These are phyloP conservation scores for Porcisia deanei DNA, from an alignment of 208 protist genomes.

Conservation along the genomic window DNA sequence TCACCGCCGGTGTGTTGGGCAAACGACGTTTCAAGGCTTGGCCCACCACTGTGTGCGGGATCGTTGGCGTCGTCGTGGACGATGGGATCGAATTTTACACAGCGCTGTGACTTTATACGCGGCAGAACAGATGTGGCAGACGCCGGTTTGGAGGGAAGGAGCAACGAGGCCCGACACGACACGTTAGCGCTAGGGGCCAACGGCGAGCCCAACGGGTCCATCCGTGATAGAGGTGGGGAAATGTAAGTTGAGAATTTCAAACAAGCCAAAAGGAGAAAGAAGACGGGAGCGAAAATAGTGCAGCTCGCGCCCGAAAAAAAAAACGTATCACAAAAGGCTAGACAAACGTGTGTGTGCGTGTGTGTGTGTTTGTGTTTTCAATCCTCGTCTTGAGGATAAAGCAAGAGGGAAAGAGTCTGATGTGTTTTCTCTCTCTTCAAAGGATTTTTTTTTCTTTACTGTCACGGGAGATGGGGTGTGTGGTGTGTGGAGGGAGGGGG, in stretches of 20 bases:
- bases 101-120: background rate
- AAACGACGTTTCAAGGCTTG: constrained; percentile 8
- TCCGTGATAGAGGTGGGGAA: background rate
- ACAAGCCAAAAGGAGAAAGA: background rate
- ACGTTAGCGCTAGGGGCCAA: background rate
- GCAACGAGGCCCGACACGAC: background rate
- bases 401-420: background rate
- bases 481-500: background rate
- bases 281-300: too few relatives aligned
- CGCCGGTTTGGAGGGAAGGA: background rate
- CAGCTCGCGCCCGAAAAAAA: background rate
- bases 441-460: background rate
- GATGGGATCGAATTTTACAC: constrained; percentile 15
- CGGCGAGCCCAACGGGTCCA: constrained; percentile 1
- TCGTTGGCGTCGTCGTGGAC: background rate
- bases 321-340: too few relatives aligned
- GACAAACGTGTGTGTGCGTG: background rate
- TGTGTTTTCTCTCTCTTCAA: background rate
- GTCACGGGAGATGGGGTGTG: background rate
- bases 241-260: background rate
- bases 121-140: background rate
- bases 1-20: background rate
- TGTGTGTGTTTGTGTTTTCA: background rate
- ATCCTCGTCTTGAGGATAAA: background rate
- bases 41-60: background rate